Evolutionary conservation across 495 filamentous ascomycete genomes (phyloP).

Genomic region (Neurospora sp.): DNA sequence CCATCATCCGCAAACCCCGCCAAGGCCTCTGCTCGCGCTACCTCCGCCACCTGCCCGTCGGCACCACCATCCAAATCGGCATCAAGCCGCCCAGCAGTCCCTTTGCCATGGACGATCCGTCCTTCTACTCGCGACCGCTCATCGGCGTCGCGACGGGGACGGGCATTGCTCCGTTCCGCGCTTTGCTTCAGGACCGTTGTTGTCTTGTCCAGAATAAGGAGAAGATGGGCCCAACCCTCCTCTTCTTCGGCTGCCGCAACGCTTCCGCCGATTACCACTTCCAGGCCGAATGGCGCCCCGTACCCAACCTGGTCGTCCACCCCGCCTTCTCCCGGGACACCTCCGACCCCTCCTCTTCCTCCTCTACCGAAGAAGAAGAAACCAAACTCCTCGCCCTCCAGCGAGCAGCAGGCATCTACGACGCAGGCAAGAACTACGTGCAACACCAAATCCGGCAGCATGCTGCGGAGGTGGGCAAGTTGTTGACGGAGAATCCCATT

Average conservation of each 20-base stretch:
- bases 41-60: constrained; percentile 50
- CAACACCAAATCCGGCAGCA: constrained; percentile 69
- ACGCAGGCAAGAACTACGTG: constrained; percentile 66
- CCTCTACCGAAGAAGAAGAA: constrained; percentile 35
- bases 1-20: constrained; percentile 74
- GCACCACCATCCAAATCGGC: constrained; percentile 47
- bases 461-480: constrained; percentile 18
- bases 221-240: constrained; percentile 21
- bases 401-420: constrained; percentile 9
- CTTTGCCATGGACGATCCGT: constrained; percentile 1
- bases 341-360: neutral
- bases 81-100: constrained; percentile 25
- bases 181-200: constrained; percentile 64
- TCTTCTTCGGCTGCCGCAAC: constrained; percentile 80
- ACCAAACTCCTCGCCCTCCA: neutral
- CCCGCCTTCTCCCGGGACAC: constrained; percentile 69
- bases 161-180: constrained; percentile 78
- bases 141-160: constrained; percentile 85
- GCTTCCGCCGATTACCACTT: constrained; percentile 68
- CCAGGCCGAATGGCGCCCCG: constrained; percentile 54
- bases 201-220: constrained; percentile 7
- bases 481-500: constrained; percentile 33
- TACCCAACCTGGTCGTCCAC: constrained; percentile 43
- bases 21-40: constrained; percentile 89
- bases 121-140: constrained; percentile 37